Evolutionary conservation across 306 rosid genomes (phyloP).

Genomic region (Pterocarpus macrocarpus): DNA sequence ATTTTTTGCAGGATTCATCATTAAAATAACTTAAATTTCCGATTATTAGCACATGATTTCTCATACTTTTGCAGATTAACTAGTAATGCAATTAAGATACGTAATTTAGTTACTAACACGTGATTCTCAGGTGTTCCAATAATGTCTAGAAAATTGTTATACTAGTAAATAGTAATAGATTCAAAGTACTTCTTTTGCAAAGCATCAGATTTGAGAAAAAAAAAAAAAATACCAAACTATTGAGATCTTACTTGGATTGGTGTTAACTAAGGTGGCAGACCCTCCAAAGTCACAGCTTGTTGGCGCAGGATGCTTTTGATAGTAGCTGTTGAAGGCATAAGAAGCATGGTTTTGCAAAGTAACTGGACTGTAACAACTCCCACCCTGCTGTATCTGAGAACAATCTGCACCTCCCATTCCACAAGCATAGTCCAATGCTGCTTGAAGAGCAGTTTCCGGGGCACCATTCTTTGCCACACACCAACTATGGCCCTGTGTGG

Average conservation of each 20-base stretch:
- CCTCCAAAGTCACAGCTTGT: conserved; percentile 97
- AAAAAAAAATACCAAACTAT: background rate
- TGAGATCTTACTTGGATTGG: conserved; percentile 84
- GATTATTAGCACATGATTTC: too few relatives aligned
- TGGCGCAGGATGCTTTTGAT: conserved; percentile 82
- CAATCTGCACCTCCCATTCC: conserved; percentile 84
- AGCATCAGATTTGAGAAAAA: too few relatives aligned
- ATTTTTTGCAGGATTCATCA: too few relatives aligned
- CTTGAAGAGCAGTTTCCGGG: conserved; percentile 68
- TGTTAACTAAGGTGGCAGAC: conserved; percentile 65
- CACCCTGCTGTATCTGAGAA: conserved; percentile 85
- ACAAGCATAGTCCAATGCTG: conserved; percentile 95
- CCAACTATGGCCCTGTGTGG: conserved; percentile 84
- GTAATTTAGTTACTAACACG: too few relatives aligned
- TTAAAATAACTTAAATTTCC: too few relatives aligned
- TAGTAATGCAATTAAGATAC: too few relatives aligned
- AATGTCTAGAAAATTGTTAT: too few relatives aligned
- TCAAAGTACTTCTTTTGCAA: too few relatives aligned
- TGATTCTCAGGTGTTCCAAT: too few relatives aligned
- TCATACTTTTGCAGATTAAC: too few relatives aligned
- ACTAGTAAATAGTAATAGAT: too few relatives aligned
- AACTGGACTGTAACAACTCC: conserved; percentile 78
- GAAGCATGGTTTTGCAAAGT: conserved; percentile 91
- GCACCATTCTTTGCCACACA: conserved; percentile 85
- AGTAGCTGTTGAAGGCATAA: conserved; percentile 92